Base-by-base conservation (phyloP, 1,284 basidiomycete species). In the Puccinia triticina region DNA sequence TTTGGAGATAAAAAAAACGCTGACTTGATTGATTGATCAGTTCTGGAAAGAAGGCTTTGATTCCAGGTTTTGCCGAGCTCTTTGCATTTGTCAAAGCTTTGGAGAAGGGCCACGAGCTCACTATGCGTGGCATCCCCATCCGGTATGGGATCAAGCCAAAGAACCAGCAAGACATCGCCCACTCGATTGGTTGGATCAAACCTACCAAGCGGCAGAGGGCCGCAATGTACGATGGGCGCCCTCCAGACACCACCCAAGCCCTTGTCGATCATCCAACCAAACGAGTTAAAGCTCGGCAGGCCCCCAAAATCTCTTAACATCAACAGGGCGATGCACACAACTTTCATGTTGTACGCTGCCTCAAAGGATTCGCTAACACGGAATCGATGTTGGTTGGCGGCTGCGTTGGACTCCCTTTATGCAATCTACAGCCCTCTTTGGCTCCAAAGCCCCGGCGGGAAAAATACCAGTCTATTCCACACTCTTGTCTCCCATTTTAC, bases 381-480 rank as follows among this genome's bases (percentile, higher is more conserved):
- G 1, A 75, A 75, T 14, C 12, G 50, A 34, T 75, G 73, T 43
- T 75, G 73, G 73, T 11, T 75, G 43, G 34, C 50, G 14, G 23
- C 21, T 40, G n/a, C n/a, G n/a, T n/a, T n/a, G n/a, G n/a, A n/a
- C n/a, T n/a, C n/a, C n/a, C n/a, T n/a, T n/a, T n/a, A 73, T 18
- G 46, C 71, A 2, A 4, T 73, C 5, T 53, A 48, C 18, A 73
- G 29, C 7, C 71, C 71, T 50, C 29, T 73, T 12, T 75, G 73
- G 73, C 37, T 40, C 2, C 18, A 26, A 4, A 32, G 26, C 2
- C 37, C 40, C 7, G 40, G 40, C 7, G 40, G 64, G 2, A 37
- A 18, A 43, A 5, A 26, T 14, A 67, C 34, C 3, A 34, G 40
- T 67, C 10, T 67, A 18, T 67, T 67, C 64, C 23, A 18, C 64